Base-by-base conservation (phyloP, 805 yeast genomes). In the Clavispora santaluciae region DNA sequence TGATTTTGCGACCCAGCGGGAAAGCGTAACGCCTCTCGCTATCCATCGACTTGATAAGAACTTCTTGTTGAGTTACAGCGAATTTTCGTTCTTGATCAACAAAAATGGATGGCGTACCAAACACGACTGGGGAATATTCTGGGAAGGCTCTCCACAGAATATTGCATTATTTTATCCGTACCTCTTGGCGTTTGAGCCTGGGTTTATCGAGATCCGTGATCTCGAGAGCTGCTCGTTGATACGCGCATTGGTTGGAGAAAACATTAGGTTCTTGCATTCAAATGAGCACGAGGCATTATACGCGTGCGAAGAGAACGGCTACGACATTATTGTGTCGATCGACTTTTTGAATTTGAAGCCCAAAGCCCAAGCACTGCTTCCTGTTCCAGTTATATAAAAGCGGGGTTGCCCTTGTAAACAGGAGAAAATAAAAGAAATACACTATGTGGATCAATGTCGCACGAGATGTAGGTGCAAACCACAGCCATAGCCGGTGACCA, bases 121-220 rank as follows among this genome's bases (percentile, higher is more conserved):
- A 48, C 87, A 93, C 33, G 91, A 87, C 38, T 90, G 96, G 90
- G 84, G 90, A 49, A 83, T 93, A 39, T 81, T 85, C 57, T 93
- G 99, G 99, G 98, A 93, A 65, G 97, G 98, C 26, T 77, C 81
- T 38, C 98, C 99, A 5, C 93, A 85, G 56, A 80, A 83, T 46
- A 88, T 93, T 61, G 95, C 97, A 13, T 72, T 93, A 35, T 88
- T 95, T 76, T 91, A 90, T 65, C 99, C 99, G 3, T 91, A 89
- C 57, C 70, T 93, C 40, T 66, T 93, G 38, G 93, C 96, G 5
- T 93, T 93, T 65, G 98, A 91, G 58, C 77, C 82, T 15, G 83
- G 79, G 43, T 89, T 93, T 54, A 87, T 93, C 59, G 99, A 93
- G 66, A 85, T 93, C 35, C 75, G 99, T 44, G 88, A 89, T 52